Conservation (phyloP, 305 asterid genomes). For the Caryopteris hybrid region DNA sequence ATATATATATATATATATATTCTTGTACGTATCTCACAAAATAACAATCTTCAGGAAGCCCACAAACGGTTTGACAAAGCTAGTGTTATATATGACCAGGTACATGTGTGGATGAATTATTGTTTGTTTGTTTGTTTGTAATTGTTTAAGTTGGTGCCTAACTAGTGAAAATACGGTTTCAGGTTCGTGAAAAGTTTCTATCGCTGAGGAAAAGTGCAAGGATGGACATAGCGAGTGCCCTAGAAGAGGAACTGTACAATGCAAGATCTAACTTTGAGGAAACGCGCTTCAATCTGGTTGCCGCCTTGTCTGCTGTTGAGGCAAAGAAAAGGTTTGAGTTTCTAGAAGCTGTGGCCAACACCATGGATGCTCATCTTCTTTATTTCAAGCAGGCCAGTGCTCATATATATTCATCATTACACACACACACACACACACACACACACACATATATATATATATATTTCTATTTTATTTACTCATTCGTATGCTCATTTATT, state of each 20-base stretch:
- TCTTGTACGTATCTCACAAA: conserved; percentile 27
- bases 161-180: conserved; percentile 23
- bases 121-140: background rate
- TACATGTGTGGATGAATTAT: conserved; percentile 22
- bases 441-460: too few relatives aligned
- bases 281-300: conserved; percentile 92
- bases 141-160: background rate
- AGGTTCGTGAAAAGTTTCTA: conserved; percentile 92
- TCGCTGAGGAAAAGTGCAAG: conserved; percentile 85
- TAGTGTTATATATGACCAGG: conserved; percentile 86
- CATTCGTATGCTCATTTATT: too few relatives aligned
- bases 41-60: conserved; percentile 67
- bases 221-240: conserved; percentile 68
- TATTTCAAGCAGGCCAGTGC: conserved; percentile 72
- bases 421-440: too few relatives aligned
- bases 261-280: conserved; percentile 85
- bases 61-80: conserved; percentile 98
- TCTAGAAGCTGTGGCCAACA: conserved; percentile 80
- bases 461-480: too few relatives aligned
- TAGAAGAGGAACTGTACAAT: conserved; percentile 96
- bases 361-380: conserved; percentile 89
- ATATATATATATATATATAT: too few relatives aligned
- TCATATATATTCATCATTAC: background rate
- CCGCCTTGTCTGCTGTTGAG: conserved; percentile 85
- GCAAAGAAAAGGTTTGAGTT: conserved; percentile 88